phyloP scores from a whole-genome alignment of 768 basidiomycete species.

The Podaxis sp. region DNA sequence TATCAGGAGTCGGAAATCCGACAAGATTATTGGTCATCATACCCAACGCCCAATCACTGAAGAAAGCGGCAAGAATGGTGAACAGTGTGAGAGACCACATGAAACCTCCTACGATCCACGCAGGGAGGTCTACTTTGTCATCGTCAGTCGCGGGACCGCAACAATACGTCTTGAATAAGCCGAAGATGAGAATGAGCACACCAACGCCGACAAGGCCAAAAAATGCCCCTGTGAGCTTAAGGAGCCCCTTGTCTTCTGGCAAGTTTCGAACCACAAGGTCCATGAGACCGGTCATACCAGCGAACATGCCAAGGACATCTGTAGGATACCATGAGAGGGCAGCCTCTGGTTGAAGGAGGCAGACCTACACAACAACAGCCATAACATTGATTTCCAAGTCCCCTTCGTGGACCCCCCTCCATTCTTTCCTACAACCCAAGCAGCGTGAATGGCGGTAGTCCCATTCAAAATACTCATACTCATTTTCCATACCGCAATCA shows the following conservation, averaged over 20 bases:
- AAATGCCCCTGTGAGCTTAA: not conserved
- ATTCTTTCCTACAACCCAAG: not conserved
- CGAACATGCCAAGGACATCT: not conserved
- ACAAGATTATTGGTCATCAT: slow-evolving; percentile 19
- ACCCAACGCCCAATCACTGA: slow-evolving; percentile 20
- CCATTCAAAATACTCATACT: slow-evolving; percentile 20
- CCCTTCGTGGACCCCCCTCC: not conserved
- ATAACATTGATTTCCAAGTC: slow-evolving; percentile 9
- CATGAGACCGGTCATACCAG: not conserved
- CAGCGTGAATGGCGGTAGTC: slow-evolving; percentile 20
- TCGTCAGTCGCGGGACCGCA: too few species aligned
- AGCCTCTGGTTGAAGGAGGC: not conserved
- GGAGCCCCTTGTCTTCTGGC: not conserved
- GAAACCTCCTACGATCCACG: not conserved
- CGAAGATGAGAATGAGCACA: not conserved
- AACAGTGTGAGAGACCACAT: slow-evolving; percentile 2
- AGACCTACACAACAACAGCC: slow-evolving; percentile 17
- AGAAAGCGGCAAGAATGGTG: slow-evolving; percentile 19
- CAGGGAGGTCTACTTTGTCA: not conserved
- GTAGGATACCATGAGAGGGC: not conserved
- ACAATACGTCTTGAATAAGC: too few species aligned
- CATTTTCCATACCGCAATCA: slow-evolving; percentile 22
- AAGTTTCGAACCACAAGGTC: not conserved
- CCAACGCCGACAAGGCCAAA: not conserved
- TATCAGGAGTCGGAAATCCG: slow-evolving; percentile 18